phyloP scores from a whole-genome alignment of 2,329 filamentous ascomycete species.

The Aphanoascus verrucosus region DNA sequence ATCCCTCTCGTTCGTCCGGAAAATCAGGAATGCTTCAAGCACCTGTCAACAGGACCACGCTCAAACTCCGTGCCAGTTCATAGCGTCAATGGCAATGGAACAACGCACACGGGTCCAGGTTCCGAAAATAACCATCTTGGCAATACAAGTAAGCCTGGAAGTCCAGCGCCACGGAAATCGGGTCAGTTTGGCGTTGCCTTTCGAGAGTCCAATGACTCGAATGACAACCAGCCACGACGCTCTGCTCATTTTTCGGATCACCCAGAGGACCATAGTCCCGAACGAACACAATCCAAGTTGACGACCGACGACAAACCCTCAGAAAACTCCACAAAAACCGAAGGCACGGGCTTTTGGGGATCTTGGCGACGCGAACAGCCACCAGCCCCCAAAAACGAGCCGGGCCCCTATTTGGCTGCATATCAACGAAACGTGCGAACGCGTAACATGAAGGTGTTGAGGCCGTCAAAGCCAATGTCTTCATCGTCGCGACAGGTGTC shows the following conservation, averaged over 20 bases:
- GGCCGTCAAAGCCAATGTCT: constrained; percentile 53
- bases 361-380: constrained; percentile 55
- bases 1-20: constrained; percentile 90
- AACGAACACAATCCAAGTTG: constrained; percentile 20
- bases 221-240: constrained; percentile 18
- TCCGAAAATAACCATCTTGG: constrained; percentile 1
- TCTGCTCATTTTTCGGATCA: constrained; percentile 14
- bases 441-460: constrained; percentile 78
- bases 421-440: constrained; percentile 58
- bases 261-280: constrained; percentile 14
- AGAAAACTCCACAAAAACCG: constrained; percentile 20
- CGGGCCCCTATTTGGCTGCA: constrained; percentile 37
- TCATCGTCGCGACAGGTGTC: constrained; percentile 23
- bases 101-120: neutral
- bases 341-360: constrained; percentile 52
- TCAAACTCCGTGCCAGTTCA: constrained; percentile 9
- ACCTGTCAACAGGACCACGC: constrained; percentile 51
- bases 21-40: constrained; percentile 69
- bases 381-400: constrained; percentile 20
- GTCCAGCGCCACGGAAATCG: constrained; percentile 18
- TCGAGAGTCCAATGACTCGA: constrained; percentile 20
- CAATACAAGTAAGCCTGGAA: constrained; percentile 7
- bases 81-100: constrained; percentile 6
- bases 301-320: constrained; percentile 23
- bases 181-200: constrained; percentile 22